These are phyloP conservation scores for Chlorella ohadii DNA, from an alignment of 139 green algal species.

Conservation along the genomic window DNA sequence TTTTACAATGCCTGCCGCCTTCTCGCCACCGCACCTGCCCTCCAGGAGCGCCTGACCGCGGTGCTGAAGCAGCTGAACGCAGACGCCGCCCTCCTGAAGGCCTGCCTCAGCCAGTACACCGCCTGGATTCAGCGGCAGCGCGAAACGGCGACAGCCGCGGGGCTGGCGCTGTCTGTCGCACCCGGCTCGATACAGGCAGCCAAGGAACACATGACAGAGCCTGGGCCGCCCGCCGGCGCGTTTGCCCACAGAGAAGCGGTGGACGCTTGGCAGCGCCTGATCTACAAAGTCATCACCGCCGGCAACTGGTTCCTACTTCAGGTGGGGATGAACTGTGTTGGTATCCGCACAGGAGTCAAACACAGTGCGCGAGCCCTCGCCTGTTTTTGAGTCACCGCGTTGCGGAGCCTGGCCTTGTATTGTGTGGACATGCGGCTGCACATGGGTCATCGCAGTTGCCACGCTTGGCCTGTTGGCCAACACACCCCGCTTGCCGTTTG, in stretches of 20 bases:
- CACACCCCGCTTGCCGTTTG: too few species aligned
- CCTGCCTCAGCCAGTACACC: background rate
- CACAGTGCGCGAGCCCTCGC: too few species aligned
- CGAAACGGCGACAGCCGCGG: background rate
- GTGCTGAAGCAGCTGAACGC: background rate
- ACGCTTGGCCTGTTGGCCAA: too few species aligned
- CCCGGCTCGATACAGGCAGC: background rate
- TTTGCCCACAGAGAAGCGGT: slow-evolving; percentile 11
- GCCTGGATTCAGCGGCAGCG: background rate
- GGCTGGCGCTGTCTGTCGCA: background rate
- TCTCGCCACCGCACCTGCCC: too few species aligned
- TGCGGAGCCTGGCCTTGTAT: too few species aligned
- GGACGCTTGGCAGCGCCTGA: slow-evolving; percentile 1
- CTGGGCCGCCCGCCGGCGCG: background rate
- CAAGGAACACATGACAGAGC: background rate
- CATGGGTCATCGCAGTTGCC: too few species aligned
- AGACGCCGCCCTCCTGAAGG: slow-evolving; percentile 18
- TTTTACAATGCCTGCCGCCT: too few species aligned
- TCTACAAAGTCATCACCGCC: background rate
- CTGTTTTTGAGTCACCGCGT: too few species aligned
- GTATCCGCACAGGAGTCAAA: too few species aligned
- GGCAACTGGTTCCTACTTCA: slow-evolving; percentile 31
- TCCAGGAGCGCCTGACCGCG: background rate
- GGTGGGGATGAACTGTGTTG: too few species aligned
- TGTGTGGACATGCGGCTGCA: too few species aligned